Conservation (phyloP, 2,329 filamentous ascomycete genomes). For the Trichophyton schoenleinii region DNA sequence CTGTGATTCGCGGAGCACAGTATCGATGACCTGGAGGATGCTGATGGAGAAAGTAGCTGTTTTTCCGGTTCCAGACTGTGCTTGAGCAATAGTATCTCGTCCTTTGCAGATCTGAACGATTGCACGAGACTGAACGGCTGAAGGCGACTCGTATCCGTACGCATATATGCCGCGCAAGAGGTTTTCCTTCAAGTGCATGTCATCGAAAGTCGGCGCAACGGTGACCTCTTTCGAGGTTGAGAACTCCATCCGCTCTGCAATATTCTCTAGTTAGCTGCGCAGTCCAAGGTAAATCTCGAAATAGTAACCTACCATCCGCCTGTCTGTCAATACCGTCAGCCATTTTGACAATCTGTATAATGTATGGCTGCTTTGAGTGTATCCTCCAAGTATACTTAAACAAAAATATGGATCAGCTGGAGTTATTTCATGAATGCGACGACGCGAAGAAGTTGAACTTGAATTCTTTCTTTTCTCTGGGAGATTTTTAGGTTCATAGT, state of each 20-base stretch:
- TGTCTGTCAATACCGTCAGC: constrained; percentile 87
- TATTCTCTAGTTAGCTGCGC: constrained; percentile 14
- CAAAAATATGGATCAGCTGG: neutral
- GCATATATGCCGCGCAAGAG: constrained; percentile 94
- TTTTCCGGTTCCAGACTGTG: constrained; percentile 99
- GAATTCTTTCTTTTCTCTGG: neutral
- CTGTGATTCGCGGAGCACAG: constrained; percentile 80
- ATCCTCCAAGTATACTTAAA: neutral
- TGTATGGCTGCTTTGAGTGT: neutral
- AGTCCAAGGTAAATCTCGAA: neutral
- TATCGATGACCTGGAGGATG: constrained; percentile 97
- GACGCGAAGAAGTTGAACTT: neutral
- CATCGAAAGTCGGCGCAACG: constrained; percentile 80
- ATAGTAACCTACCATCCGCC: constrained; percentile 48
- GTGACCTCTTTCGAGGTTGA: constrained; percentile 96
- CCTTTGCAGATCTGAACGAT: constrained; percentile 99
- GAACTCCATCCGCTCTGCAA: constrained; percentile 83
- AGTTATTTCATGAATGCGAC: neutral
- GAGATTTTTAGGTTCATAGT: neutral
- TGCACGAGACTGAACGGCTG: constrained; percentile 90
- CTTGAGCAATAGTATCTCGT: constrained; percentile 95
- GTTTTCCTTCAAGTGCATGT: constrained; percentile 96
- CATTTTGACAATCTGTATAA: constrained; percentile 45
- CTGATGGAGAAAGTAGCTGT: constrained; percentile 99
- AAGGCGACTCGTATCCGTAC: constrained; percentile 96